These are phyloP conservation scores for Thuidium tamariscinum DNA, from an alignment of 225 moss, liverwort and hornwort genomes.

Conservation along the genomic window DNA sequence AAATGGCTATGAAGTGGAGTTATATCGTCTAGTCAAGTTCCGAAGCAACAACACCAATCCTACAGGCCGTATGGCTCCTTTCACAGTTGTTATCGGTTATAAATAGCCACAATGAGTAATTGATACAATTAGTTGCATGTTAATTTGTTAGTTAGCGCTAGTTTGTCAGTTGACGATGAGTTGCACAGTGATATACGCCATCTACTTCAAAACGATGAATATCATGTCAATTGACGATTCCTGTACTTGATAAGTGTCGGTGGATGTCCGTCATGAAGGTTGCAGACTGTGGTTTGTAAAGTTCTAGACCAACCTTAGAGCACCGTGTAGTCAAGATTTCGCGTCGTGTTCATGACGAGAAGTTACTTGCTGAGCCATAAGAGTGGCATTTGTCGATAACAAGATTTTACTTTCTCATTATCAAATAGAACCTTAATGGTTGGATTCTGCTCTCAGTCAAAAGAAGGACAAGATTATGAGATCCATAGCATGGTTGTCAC, in stretches of 20 bases:
- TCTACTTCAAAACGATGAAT: background rate
- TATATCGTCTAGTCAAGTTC: background rate
- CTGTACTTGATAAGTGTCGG: background rate
- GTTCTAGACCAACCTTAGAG: background rate
- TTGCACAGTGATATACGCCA: background rate
- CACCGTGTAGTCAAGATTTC: background rate
- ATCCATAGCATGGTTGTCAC: background rate
- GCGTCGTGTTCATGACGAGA: background rate
- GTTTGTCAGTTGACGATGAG: background rate
- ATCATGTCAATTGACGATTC: background rate
- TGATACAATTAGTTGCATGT: too few relatives aligned
- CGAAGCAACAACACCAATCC: background rate
- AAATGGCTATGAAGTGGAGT: background rate
- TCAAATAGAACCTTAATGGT: background rate
- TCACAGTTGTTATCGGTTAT: background rate
- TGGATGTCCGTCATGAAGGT: background rate
- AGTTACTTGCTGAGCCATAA: background rate
- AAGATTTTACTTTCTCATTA: too few relatives aligned
- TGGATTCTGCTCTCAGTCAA: background rate
- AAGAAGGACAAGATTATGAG: background rate
- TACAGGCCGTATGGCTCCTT: background rate
- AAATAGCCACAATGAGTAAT: background rate
- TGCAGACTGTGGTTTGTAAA: background rate
- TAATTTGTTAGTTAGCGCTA: background rate
- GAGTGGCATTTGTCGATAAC: background rate